Conservation (phyloP, 345 rosid species). For the Heritiera fomes region DNA sequence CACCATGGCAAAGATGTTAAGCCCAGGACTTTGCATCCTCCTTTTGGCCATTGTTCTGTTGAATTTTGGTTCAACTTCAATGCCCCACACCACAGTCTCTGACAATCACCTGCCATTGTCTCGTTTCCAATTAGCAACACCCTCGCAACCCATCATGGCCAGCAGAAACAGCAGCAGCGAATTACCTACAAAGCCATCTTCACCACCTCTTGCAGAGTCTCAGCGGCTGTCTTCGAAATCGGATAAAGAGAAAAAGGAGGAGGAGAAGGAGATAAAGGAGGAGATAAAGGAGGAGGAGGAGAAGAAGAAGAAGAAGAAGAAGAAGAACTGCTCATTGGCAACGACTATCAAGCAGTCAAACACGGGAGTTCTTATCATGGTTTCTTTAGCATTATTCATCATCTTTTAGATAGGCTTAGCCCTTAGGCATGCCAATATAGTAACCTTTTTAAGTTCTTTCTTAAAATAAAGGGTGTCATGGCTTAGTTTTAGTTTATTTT, state of each 20-base stretch:
- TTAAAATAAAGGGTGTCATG: background rate
- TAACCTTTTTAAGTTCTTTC: no score
- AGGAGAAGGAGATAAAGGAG: background rate
- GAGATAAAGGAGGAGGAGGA: background rate
- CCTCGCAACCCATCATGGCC: background rate
- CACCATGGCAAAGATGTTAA: slow-evolving; percentile 12
- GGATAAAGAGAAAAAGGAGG: background rate
- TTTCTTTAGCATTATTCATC: background rate
- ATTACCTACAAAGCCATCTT: background rate
- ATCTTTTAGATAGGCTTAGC: background rate
- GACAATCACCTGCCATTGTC: background rate
- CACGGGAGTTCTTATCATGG: background rate
- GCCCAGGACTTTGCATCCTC: background rate
- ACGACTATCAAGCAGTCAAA: background rate
- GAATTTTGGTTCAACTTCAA: background rate
- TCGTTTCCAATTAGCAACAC: background rate
- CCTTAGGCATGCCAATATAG: no score
- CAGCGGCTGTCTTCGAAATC: background rate
- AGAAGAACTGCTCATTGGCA: background rate
- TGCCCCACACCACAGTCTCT: background rate
- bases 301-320: background rate
- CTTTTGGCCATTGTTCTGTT: background rate
- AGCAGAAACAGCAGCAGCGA: background rate
- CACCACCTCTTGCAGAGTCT: no score
- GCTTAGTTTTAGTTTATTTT: background rate